Base-by-base conservation (phyloP, 495 filamentous ascomycete species). In the Annulohypoxylon moriforme region DNA sequence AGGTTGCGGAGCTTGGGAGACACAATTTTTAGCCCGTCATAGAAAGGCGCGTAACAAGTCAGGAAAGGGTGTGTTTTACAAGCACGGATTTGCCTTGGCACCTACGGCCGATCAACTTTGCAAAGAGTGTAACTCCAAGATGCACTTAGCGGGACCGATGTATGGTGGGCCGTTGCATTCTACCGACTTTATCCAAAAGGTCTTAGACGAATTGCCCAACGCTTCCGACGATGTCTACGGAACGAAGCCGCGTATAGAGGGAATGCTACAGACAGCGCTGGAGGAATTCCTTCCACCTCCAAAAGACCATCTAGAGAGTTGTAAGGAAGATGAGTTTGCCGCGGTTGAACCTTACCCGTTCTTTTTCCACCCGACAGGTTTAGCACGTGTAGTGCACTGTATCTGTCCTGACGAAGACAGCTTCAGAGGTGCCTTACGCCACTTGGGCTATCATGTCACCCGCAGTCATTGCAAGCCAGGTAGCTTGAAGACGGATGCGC, bases 91-190 rank as follows among this genome's bases (percentile, higher is more conserved):
- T 20, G 87, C 90, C 1, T 82, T 89, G 69, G 94, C 83, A 1
- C 94, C 96, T 0, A 85, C 85, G 0, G 79, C 87, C 9, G 82
- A 82, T 29, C 81, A 81, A 4, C 68, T 81, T 13, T 99, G 96
- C 76, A 85, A 89, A 24, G 93, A 98, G 78, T 99, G 96, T 73
- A 92, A 90, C 7, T 89, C 87, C 67, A 94, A 92, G 64, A 96
- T 91, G 74, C 96, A 97, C 76, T 79, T 98, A 16, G 89, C 88
- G 1, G 96, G 96, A 0, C 96, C 96, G 0, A 97, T 99, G 94
- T 99, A 93, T 84, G 95, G 86, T 52, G 96, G 96, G 2, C 93
- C 91, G 9, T 81, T 99, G 7, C 96, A 98, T 76, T 94, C 94
- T 53, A 81, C 88, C 7, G 84, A 87, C 3, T 99, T 97, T 72